Conservation (phyloP, 1,284 basidiomycete species). For the Tilletia setariae region DNA sequence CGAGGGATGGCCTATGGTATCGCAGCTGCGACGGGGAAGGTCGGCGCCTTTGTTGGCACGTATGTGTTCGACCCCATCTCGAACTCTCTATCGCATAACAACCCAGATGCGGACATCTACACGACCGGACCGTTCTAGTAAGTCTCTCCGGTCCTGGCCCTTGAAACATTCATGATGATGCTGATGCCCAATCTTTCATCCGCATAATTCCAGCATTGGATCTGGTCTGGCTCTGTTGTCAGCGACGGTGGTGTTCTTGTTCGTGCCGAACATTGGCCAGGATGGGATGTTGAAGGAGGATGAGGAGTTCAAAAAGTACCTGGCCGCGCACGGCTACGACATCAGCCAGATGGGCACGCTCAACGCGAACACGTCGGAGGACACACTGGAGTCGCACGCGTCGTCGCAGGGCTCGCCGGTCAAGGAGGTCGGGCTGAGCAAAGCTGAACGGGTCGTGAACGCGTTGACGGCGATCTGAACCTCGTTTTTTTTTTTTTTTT, state of each 20-base stretch:
- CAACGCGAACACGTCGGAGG: not conserved
- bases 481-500: no score
- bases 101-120: constrained; percentile 26
- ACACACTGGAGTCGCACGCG: no score
- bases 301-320: constrained; percentile 58
- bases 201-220: constrained; percentile 51
- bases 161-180: no score
- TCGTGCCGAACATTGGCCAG: constrained; percentile 71
- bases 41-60: constrained; percentile 35
- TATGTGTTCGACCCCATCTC: constrained; percentile 45
- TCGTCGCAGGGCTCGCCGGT: no score
- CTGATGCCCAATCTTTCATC: no score
- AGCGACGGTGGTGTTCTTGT: constrained; percentile 69
- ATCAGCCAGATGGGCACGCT: constrained; percentile 36
- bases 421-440: no score
- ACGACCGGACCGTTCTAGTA: constrained; percentile 49
- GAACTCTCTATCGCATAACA: constrained; percentile 23
- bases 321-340: constrained; percentile 44
- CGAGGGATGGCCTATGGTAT: constrained; percentile 48
- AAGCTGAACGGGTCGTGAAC: not conserved
- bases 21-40: constrained; percentile 66
- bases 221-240: constrained; percentile 71
- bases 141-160: no score
- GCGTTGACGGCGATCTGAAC: no score
- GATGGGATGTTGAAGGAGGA: constrained; percentile 81